phyloP scores from a whole-genome alignment of 306 rosid species.

The Delonix regia region DNA sequence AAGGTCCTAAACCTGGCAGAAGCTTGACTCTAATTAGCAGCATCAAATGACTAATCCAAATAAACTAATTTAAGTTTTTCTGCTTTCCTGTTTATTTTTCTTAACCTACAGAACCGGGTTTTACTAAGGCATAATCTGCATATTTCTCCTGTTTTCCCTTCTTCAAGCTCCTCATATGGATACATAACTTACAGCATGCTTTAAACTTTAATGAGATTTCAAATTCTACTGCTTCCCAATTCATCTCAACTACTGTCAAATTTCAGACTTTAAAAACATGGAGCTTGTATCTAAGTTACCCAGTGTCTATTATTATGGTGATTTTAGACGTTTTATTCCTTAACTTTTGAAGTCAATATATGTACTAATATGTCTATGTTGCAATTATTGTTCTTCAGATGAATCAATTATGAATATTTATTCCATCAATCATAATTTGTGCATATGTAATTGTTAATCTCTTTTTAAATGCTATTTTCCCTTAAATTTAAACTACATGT shows the following conservation, averaged over 20 bases:
- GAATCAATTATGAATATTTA: background rate
- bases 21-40: background rate
- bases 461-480: background rate
- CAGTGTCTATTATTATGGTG: background rate
- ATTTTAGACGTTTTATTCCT: background rate
- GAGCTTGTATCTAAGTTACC: background rate
- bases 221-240: background rate
- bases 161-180: background rate
- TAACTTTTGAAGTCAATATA: background rate
- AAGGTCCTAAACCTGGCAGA: constrained; percentile 25
- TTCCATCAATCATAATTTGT: background rate
- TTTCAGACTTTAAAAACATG: background rate
- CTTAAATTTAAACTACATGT: background rate
- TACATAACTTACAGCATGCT: background rate
- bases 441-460: background rate
- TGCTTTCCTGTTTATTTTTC: background rate
- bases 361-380: background rate
- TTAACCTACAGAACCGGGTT: background rate
- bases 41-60: constrained; percentile 11
- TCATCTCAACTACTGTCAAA: background rate
- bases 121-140: background rate
- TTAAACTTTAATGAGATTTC: background rate
- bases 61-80: background rate
- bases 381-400: background rate
- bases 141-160: too few relatives aligned